Percentiles rank a stretch among this genome's conserved stretches.
These are phyloP conservation scores for Blastomyces silverae DNA, from an alignment of 2,329 filamentous ascomycete species.

Conservation along the genomic window DNA sequence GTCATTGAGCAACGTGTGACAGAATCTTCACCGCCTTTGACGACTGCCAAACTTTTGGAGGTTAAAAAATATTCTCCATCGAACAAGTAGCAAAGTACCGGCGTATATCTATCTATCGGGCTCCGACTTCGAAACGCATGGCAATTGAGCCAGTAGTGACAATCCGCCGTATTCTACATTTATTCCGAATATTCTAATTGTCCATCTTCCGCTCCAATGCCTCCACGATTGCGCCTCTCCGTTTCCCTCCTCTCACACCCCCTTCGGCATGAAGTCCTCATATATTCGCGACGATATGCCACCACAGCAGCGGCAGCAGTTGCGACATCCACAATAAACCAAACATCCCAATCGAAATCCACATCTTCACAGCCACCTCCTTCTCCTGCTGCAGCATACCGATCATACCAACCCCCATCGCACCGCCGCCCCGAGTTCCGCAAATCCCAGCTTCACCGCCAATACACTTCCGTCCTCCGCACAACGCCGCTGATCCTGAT, in stretches of 20 bases:
- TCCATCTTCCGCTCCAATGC: conserved; percentile 39
- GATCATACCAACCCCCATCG: conserved; percentile 76
- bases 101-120: conserved; percentile 7
- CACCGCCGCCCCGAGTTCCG: conserved; percentile 79
- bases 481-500: conserved; percentile 78
- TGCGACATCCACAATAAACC: conserved; percentile 46
- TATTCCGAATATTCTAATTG: background rate
- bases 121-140: conserved; percentile 5
- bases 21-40: conserved; percentile 14
- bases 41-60: background rate
- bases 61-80: conserved; percentile 10
- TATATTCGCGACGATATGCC: conserved; percentile 13
- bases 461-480: conserved; percentile 81
- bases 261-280: conserved; percentile 30
- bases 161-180: background rate
- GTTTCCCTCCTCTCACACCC: conserved; percentile 32
- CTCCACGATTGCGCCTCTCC: conserved; percentile 46
- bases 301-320: conserved; percentile 13
- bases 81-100: background rate
- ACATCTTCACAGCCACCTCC: conserved; percentile 29
- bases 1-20: conserved; percentile 8
- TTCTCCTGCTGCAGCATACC: conserved; percentile 50
- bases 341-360: conserved; percentile 38
- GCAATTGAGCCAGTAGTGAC: conserved; percentile 1
- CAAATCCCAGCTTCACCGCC: conserved; percentile 80